A percentile compares a stretch with the other conserved stretches of the same genome.
These are phyloP conservation scores for Cercospora sesami DNA, from an alignment of 2,329 filamentous ascomycete genomes.

Conservation along the genomic window DNA sequence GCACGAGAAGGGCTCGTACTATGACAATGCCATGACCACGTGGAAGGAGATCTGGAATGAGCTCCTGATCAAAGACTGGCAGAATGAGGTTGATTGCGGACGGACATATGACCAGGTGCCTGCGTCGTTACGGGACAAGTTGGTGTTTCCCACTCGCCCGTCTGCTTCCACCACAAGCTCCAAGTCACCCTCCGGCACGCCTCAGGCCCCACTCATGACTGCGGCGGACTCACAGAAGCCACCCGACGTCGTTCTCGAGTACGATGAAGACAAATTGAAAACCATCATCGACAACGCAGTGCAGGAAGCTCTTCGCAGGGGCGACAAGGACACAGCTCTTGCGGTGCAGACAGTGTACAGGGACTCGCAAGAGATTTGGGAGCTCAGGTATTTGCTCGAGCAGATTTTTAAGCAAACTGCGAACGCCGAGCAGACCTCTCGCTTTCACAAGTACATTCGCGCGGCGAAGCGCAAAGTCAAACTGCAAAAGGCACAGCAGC, in stretches of 20 bases:
- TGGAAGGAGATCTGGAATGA: conserved; percentile 23
- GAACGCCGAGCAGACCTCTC: conserved; percentile 40
- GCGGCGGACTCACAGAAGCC: neutral
- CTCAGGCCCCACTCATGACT: neutral
- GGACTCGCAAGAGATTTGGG: conserved; percentile 40
- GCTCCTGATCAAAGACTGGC: conserved; percentile 26
- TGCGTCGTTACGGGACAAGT: conserved; percentile 2
- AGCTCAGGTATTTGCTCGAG: conserved; percentile 43
- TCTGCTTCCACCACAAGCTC: neutral
- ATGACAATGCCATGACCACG: conserved; percentile 25
- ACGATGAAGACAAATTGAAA: conserved; percentile 23
- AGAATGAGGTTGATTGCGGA: conserved; percentile 20
- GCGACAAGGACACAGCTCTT: conserved; percentile 37
- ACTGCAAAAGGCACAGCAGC: conserved; percentile 19
- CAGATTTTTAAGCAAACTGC: conserved; percentile 44
- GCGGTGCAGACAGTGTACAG: conserved; percentile 45
- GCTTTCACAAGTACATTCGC: conserved; percentile 45
- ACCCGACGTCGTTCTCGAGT: conserved; percentile 9
- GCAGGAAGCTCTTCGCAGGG: conserved; percentile 39
- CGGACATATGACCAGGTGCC: conserved; percentile 18
- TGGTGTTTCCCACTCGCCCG: neutral
- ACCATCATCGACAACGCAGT: conserved; percentile 44
- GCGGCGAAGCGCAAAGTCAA: conserved; percentile 42
- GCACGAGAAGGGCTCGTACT: conserved; percentile 25
- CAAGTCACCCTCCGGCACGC: neutral